Evolutionary conservation across 345 rosid species (phyloP), one percentile per base, ranked within the genome.

Genomic region (Rhodamnia rubescens): DNA sequence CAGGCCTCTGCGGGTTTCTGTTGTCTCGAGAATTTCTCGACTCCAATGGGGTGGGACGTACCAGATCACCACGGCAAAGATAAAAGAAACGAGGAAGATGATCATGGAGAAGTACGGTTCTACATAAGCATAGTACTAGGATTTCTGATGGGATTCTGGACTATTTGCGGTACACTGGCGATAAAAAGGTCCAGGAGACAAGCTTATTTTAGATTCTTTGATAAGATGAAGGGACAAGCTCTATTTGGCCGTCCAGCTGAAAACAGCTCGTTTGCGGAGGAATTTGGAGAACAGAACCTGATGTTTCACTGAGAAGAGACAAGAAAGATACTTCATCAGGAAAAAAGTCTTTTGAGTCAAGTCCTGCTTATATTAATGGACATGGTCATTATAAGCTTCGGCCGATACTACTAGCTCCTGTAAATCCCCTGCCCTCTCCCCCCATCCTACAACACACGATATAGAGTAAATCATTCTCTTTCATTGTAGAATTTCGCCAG

Each of bases 61-160:
- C 44, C 36, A 52, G 61, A 81, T 49, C 59, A 36, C 3, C 53
- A 69, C 26, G 27, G 9, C 7, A 11, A 84, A 54, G 80, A 75
- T 27, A 82, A 82, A 57, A 85, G 55, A 8, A 15, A 32, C 8
- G 12, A 74, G 29, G 54, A 47, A 14, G 83, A 11, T 13, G 51
- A 58, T 32, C 75, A 42, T 44, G 50, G 42, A 14, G 53, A 85
- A 6, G 44, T 59, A 27, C 78, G 78, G 87, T 86, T 92, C 55
- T 87, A 74, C 18, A 16, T 85, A 8, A 74, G 90, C 59, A 85
- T 86, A 53, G 90, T n/a, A 74, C 24, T 86, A 8, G 89, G 91
- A 59, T 89, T 88, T 69, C 6, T 83, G 1, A 82, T 85, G 27
- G 90, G 91, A 56, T 86, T 88, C 22, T 85, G 58, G 88, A 81